Conservation (phyloP, 208 protist genomes). For the Trypanosoma cruzi region DNA sequence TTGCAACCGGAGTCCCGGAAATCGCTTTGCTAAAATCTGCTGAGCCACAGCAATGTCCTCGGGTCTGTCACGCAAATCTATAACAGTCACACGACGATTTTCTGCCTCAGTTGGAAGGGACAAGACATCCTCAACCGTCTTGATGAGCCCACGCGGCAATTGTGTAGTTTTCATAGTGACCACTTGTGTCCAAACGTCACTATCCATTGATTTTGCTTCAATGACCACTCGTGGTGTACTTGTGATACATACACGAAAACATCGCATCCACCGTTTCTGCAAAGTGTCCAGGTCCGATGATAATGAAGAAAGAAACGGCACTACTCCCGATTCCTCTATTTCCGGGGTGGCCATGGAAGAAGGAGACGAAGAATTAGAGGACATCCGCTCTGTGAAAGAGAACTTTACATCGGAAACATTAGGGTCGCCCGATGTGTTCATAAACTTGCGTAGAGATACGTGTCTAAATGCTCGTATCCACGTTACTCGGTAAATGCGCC, state of each 20-base stretch:
- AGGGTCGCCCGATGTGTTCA: neutral
- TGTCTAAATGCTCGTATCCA: neutral
- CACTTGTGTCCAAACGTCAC: constrained; percentile 15
- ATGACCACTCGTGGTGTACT: constrained; percentile 17
- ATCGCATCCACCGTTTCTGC: constrained; percentile 24
- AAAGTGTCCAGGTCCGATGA: constrained; percentile 19
- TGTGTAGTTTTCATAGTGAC: constrained; percentile 4
- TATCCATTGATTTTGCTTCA: constrained; percentile 4
- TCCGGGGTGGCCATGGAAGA: neutral
- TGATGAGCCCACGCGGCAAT: constrained; percentile 10
- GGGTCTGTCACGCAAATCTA: constrained; percentile 20
- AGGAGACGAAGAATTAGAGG: neutral
- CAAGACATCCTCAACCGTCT: constrained; percentile 20
- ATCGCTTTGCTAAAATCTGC: constrained; percentile 14
- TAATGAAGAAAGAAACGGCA: constrained; percentile 7
- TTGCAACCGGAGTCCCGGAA: constrained; percentile 49
- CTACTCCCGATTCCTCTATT: neutral
- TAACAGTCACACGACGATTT: neutral
- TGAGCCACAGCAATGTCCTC: constrained; percentile 27
- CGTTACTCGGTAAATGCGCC: constrained; percentile 2
- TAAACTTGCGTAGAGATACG: neutral
- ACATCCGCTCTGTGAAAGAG: neutral
- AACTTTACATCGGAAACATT: neutral
- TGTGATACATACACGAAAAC: constrained; percentile 29
- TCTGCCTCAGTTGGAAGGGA: neutral